A percentile compares a stretch with the other conserved stretches of the same genome.
phyloP scores from a whole-genome alignment of 306 rosid species.

The Alnus glutinosa region DNA sequence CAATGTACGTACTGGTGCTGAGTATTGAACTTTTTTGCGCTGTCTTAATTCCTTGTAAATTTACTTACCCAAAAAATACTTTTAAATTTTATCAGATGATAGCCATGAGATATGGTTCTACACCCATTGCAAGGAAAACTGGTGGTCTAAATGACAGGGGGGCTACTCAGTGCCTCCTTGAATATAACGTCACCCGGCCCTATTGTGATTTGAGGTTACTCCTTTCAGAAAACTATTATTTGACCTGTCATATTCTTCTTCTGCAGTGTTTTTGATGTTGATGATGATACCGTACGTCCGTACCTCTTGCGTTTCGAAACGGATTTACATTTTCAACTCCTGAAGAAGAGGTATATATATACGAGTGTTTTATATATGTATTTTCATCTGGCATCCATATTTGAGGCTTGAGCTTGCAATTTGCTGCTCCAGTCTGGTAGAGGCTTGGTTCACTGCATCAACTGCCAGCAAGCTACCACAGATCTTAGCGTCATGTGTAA shows the following conservation, averaged over 20 bases:
- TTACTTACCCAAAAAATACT: not conserved
- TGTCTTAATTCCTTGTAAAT: not conserved
- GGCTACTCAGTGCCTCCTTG: conserved; percentile 15
- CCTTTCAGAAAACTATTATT: not conserved
- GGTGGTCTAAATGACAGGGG: conserved; percentile 98
- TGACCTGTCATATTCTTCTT: conserved; percentile 19
- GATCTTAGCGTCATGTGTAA: too few species aligned
- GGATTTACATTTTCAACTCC: conserved; percentile 79
- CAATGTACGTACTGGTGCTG: not conserved
- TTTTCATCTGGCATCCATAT: not conserved
- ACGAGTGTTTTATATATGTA: not conserved
- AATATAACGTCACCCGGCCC: not conserved
- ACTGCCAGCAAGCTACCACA: too few species aligned
- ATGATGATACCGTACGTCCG: conserved; percentile 73
- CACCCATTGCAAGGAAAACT: conserved; percentile 90
- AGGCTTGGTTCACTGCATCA: not conserved
- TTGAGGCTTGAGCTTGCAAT: conserved; percentile 6
- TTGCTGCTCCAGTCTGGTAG: not conserved
- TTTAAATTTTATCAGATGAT: conserved; percentile 67
- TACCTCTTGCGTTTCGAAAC: conserved; percentile 72
- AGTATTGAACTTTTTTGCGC: not conserved
- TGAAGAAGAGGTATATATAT: conserved; percentile 64
- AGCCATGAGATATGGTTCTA: conserved; percentile 90
- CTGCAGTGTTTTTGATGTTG: conserved; percentile 86
- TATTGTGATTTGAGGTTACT: conserved; percentile 16